phyloP scores from a whole-genome alignment of 202 grass and related monocot genomes.

The Schoenoplectus triqueter region DNA sequence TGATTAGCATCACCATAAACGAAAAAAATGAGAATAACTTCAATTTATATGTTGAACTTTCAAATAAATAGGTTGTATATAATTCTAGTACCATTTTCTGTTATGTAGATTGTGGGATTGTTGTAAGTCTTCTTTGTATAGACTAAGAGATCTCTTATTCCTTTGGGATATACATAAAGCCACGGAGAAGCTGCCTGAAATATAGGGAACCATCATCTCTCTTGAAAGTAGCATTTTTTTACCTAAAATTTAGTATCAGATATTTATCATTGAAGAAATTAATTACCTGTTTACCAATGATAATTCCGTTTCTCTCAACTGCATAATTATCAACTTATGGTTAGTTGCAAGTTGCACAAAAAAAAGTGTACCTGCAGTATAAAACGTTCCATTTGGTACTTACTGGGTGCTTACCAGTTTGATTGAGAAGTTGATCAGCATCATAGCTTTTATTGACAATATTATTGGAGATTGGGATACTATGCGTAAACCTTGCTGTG shows the following conservation, averaged over 20 bases:
- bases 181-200: conserved; percentile 66
- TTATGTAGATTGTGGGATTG: conserved; percentile 85
- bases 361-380: neutral
- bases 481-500: conserved; percentile 57
- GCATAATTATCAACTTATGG: conserved; percentile 40
- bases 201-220: neutral
- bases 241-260: neutral
- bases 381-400: neutral
- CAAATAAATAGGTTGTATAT: neutral
- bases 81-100: conserved; percentile 74
- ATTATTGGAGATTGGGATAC: conserved; percentile 39
- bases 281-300: conserved; percentile 75
- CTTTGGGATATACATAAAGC: conserved; percentile 80
- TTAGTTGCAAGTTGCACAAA: conserved; percentile 36
- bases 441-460: conserved; percentile 57
- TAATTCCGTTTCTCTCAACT: conserved; percentile 71
- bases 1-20: conserved; percentile 12
- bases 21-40: too few relatives aligned
- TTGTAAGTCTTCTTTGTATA: conserved; percentile 82
- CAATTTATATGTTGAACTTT: too few relatives aligned
- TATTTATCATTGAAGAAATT: conserved; percentile 19
- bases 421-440: conserved; percentile 58
- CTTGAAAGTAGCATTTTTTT: neutral
- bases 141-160: conserved; percentile 68
- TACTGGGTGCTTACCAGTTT: conserved; percentile 51